These are phyloP conservation scores for Beauveria sp. DNA, from an alignment of 2,329 filamentous ascomycete genomes.

Conservation along the genomic window DNA sequence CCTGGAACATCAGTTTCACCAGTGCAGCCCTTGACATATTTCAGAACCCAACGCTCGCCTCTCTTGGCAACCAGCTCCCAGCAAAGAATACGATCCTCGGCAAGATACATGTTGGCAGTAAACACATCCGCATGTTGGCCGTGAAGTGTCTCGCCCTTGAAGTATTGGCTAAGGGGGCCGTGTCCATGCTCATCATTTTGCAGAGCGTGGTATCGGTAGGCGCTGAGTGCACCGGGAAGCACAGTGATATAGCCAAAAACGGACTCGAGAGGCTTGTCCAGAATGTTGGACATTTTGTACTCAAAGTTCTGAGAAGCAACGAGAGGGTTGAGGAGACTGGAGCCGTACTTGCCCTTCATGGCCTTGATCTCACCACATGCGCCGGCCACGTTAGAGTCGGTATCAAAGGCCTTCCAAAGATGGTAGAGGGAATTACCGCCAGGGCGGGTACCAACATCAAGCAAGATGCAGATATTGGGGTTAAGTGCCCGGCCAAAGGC, in stretches of 20 bases:
- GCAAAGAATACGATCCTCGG: slow-evolving; percentile 82
- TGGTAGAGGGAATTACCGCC: slow-evolving; percentile 90
- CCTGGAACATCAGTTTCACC: slow-evolving; percentile 97
- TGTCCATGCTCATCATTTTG: slow-evolving; percentile 96
- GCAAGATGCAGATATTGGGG: slow-evolving; percentile 91
- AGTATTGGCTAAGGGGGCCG: slow-evolving; percentile 93
- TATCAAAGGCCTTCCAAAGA: slow-evolving; percentile 97
- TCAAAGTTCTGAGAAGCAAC: slow-evolving; percentile 98
- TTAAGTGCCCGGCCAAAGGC: slow-evolving; percentile 88
- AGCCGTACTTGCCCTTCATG: slow-evolving; percentile 79
- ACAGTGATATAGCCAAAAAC: slow-evolving; percentile 99
- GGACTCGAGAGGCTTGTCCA: slow-evolving; percentile 94
- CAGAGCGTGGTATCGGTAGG: slow-evolving; percentile 90
- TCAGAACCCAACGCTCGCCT: slow-evolving; percentile 91
- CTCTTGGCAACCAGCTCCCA: slow-evolving; percentile 96
- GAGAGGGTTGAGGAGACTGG: slow-evolving; percentile 82
- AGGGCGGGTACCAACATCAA: slow-evolving; percentile 93
- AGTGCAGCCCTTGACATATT: slow-evolving; percentile 93
- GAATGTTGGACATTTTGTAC: slow-evolving; percentile 99
- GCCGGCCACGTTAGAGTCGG: slow-evolving; percentile 92
- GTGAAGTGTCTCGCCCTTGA: slow-evolving; percentile 96
- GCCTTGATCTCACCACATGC: slow-evolving; percentile 97
- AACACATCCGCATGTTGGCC: slow-evolving; percentile 96
- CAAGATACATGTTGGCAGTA: slow-evolving; percentile 92
- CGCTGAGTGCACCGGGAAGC: slow-evolving; percentile 85